Evolutionary conservation across 495 filamentous ascomycete genomes (phyloP), one percentile per base, ranked within the genome.

Genomic region (Talaromyces ruber): DNA sequence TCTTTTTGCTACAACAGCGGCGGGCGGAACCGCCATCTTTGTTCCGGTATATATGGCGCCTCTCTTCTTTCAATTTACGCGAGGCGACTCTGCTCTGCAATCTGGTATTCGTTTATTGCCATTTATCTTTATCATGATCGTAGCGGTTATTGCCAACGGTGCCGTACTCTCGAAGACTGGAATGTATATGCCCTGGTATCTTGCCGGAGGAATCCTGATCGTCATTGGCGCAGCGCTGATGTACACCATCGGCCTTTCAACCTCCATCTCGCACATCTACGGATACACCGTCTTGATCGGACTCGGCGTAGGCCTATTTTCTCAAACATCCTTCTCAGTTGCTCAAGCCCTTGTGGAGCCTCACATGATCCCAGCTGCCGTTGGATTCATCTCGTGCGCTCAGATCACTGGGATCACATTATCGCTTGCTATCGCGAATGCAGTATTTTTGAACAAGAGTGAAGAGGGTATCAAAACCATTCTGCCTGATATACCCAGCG

Each of bases 101-200:
- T 70, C 76, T 0, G 79, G 74, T 0, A 69, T 77, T 1, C 74
- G 78, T 1, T 65, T 82, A 0, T 63, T 72, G n/a, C 70, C 70
- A 5, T 74, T 66, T 47, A 56, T 74, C 18, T 50, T 63, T 55
- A 21, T 63, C 6, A 61, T 72, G 51, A 72, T 83, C 28, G 65
- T 73, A 57, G 64, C 71, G 53, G 74, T 73, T 61, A 67, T 83
- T 29, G 18, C 39, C 18, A 58, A 51, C 6, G 60, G 60, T 8
- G 28, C 28, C 29, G 16, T 62, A 28, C 57, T 62, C 51, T 25
- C 22, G 9, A 72, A 71, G 50, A 65, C 70, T 39, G 74, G 75
- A 7, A 74, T 77, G 62, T 86, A 86, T 71, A 80, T 81, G 74
- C 76, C 78, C 7, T 80, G 83, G 73, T 87, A 79, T 65, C 57